These are phyloP conservation scores for Setomelanomma holmii DNA, from an alignment of 2,329 filamentous ascomycete species.

Conservation along the genomic window DNA sequence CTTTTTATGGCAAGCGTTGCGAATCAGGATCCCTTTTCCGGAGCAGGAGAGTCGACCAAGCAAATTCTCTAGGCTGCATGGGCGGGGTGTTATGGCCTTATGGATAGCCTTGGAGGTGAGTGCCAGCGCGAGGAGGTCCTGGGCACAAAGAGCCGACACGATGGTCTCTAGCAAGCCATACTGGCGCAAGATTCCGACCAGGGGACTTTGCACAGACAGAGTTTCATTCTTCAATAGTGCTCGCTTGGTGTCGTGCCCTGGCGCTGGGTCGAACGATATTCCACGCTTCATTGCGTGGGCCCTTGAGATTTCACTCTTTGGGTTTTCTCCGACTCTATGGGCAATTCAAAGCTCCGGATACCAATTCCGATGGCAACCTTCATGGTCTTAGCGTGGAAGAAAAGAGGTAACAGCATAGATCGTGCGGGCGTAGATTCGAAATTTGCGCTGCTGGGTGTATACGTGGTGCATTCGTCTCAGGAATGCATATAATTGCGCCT, in stretches of 20 bases:
- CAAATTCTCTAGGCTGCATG: conserved; percentile 34
- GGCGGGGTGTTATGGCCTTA: conserved; percentile 27
- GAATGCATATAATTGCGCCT: no score
- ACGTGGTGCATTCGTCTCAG: no score
- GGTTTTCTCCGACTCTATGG: no score
- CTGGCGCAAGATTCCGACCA: conserved; percentile 29
- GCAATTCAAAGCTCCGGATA: no score
- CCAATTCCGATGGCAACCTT: no score
- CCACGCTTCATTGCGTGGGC: conserved; percentile 14
- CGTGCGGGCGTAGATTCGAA: no score
- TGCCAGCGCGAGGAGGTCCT: conserved; percentile 39
- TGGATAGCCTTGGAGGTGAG: conserved; percentile 35
- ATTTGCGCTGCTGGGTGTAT: no score
- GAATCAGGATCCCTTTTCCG: conserved; percentile 33
- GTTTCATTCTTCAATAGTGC: conserved; percentile 7
- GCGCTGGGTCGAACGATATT: conserved; percentile 17
- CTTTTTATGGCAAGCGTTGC: conserved; percentile 28
- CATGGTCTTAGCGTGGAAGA: no score
- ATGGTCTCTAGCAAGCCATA: conserved; percentile 40
- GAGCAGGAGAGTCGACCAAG: conserved; percentile 36
- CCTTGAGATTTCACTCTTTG: no score
- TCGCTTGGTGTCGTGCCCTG: neutral
- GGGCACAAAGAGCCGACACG: conserved; percentile 28
- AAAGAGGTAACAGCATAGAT: no score
- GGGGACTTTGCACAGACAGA: conserved; percentile 12